These are phyloP conservation scores for Melaleuca quinquenervia DNA, from an alignment of 345 rosid species.

Conservation along the genomic window DNA sequence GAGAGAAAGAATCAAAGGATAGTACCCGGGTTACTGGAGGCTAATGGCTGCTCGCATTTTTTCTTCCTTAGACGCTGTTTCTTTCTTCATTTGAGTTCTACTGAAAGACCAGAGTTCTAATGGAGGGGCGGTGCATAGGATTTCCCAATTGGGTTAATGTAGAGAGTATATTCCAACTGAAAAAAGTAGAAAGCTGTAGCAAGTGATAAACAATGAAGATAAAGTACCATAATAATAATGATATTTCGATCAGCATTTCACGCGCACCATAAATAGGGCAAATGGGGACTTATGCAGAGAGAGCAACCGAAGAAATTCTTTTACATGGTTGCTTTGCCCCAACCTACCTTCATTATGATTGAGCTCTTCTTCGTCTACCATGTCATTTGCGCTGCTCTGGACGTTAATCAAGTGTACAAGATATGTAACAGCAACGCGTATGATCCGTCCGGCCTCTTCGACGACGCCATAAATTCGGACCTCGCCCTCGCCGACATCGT, in stretches of 20 bases:
- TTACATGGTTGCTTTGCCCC: background rate
- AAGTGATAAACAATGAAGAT: background rate
- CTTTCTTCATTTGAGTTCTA: background rate
- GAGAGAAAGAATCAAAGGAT: too few species aligned
- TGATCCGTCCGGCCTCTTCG: accelerated
- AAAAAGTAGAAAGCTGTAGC: background rate
- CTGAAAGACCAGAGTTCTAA: background rate
- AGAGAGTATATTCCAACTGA: too few species aligned
- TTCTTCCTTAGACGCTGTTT: too few species aligned
- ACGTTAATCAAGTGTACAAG: accelerated
- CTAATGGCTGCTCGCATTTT: too few species aligned
- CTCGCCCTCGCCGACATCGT: accelerated
- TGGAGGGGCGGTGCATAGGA: background rate
- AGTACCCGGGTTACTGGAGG: too few species aligned
- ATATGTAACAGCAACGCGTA: accelerated
- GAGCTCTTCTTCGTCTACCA: accelerated
- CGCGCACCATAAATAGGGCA: background rate
- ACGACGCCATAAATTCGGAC: accelerated
- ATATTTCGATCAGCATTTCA: background rate
- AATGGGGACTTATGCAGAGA: background rate
- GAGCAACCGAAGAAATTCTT: background rate
- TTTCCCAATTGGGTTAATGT: too few species aligned
- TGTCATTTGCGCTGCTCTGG: background rate
- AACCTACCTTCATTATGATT: background rate
- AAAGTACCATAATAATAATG: background rate